These are phyloP conservation scores for Onygenales sp. DNA, from an alignment of 2,329 filamentous ascomycete species.

Conservation along the genomic window DNA sequence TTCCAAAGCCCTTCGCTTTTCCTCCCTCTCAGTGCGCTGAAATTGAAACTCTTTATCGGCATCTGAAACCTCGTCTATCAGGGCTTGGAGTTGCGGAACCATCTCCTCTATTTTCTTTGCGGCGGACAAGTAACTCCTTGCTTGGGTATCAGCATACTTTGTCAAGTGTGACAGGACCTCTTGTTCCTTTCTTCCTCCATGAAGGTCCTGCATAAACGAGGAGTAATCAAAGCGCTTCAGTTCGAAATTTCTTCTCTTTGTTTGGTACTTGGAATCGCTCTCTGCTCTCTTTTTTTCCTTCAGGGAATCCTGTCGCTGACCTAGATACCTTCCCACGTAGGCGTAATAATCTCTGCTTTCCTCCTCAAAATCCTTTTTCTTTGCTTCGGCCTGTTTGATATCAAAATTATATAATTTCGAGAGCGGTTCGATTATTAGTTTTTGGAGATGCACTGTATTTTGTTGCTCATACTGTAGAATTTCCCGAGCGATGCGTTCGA, in stretches of 20 bases:
- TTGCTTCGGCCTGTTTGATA: conserved; percentile 94
- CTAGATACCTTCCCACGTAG: conserved; percentile 91
- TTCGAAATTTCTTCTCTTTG: conserved; percentile 88
- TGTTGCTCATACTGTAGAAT: conserved; percentile 79
- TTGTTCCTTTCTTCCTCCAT: conserved; percentile 96
- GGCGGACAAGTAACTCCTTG: conserved; percentile 68
- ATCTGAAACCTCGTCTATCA: conserved; percentile 80
- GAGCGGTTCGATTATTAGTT: conserved; percentile 88
- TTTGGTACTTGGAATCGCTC: conserved; percentile 93
- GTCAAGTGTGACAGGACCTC: conserved; percentile 92
- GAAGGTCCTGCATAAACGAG: conserved; percentile 98
- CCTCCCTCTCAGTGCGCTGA: conserved; percentile 86
- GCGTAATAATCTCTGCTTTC: conserved; percentile 98
- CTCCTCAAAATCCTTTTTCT: conserved; percentile 96
- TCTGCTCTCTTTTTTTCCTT: conserved; percentile 96
- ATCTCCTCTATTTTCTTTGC: conserved; percentile 81
- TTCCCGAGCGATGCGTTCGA: conserved; percentile 89
- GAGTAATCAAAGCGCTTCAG: conserved; percentile 98
- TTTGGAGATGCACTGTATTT: conserved; percentile 77
- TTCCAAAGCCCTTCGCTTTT: conserved; percentile 82
- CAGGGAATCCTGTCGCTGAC: conserved; percentile 86
- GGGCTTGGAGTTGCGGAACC: conserved; percentile 79
- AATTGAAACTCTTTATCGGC: conserved; percentile 97
- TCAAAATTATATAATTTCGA: conserved; percentile 86
- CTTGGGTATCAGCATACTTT: conserved; percentile 84